These are phyloP conservation scores for Ceratocystis variospora DNA, from an alignment of 2,329 filamentous ascomycete genomes.

Conservation along the genomic window DNA sequence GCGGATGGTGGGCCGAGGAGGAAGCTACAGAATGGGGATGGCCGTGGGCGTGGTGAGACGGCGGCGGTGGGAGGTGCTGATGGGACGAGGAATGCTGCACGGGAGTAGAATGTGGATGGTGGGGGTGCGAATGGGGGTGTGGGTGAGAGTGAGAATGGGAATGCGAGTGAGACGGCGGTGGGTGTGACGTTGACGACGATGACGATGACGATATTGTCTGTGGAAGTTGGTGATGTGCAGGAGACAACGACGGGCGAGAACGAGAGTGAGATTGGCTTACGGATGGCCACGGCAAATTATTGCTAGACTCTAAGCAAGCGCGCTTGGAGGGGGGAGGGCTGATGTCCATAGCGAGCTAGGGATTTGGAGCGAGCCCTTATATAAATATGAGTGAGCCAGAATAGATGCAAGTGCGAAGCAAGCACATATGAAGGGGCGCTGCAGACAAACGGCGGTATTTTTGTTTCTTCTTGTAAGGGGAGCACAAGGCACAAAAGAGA, in stretches of 20 bases:
- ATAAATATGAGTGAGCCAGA: constrained; percentile 17
- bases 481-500: not conserved
- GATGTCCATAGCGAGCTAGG: constrained; percentile 12
- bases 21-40: not conserved
- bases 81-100: constrained; percentile 14
- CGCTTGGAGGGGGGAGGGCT: constrained; percentile 8
- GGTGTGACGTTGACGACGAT: constrained; percentile 22
- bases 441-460: not conserved
- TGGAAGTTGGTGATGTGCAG: constrained; percentile 24
- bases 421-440: constrained; percentile 1
- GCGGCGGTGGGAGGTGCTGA: constrained; percentile 25
- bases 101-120: constrained; percentile 21
- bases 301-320: constrained; percentile 1
- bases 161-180: constrained; percentile 23
- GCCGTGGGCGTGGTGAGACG: constrained; percentile 17
- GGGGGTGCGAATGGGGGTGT: constrained; percentile 19
- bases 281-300: constrained; percentile 8
- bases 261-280: not conserved
- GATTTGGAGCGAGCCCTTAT: constrained; percentile 12
- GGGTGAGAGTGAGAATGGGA: constrained; percentile 11
- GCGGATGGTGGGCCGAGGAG: not conserved
- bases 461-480: not conserved
- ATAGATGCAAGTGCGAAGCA: constrained; percentile 1
- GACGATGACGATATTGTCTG: constrained; percentile 24
- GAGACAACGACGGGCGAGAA: constrained; percentile 28